Conservation (phyloP, 192 early-diverging fungal genomes). For the Mortierella hygrophila region DNA sequence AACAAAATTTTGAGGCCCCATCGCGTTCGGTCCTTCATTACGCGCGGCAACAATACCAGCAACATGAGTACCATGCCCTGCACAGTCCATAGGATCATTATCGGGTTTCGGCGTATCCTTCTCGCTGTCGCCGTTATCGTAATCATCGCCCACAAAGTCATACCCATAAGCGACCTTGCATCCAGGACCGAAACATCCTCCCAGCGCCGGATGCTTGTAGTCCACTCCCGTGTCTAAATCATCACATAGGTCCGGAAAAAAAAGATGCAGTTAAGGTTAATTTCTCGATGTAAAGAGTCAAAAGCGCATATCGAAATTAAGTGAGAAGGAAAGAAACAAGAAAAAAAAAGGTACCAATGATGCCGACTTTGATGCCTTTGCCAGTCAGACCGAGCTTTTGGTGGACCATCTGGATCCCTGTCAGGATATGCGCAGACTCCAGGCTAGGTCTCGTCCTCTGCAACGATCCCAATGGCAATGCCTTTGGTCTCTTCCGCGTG, state of each 20-base stretch:
- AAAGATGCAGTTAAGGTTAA: neutral
- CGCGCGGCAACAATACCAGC: conserved; percentile 80
- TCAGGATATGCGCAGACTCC: conserved; percentile 39
- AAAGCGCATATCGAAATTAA: neutral
- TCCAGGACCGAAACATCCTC: conserved; percentile 66
- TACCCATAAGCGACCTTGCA: conserved; percentile 68
- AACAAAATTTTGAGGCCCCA: conserved; percentile 57
- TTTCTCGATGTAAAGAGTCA: too few relatives aligned
- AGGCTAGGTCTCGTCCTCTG: conserved; percentile 30
- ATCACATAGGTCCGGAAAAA: neutral
- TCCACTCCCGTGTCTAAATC: conserved; percentile 60
- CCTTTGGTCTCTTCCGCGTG: conserved; percentile 49
- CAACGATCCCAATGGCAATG: conserved; percentile 23
- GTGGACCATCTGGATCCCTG: conserved; percentile 15
- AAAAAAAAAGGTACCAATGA: conserved; percentile 54
- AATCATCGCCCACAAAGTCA: conserved; percentile 71
- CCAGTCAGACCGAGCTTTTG: conserved; percentile 44
- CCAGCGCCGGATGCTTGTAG: conserved; percentile 70
- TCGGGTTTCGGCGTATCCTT: conserved; percentile 60
- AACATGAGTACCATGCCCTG: conserved; percentile 76
- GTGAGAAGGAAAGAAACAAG: neutral
- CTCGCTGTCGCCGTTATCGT: conserved; percentile 23
- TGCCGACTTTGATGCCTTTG: conserved; percentile 61
- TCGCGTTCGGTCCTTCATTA: conserved; percentile 63
- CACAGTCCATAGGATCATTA: conserved; percentile 70